Base-by-base conservation (phyloP, 1,284 basidiomycete species). In the Phellinidium pouzarii region DNA sequence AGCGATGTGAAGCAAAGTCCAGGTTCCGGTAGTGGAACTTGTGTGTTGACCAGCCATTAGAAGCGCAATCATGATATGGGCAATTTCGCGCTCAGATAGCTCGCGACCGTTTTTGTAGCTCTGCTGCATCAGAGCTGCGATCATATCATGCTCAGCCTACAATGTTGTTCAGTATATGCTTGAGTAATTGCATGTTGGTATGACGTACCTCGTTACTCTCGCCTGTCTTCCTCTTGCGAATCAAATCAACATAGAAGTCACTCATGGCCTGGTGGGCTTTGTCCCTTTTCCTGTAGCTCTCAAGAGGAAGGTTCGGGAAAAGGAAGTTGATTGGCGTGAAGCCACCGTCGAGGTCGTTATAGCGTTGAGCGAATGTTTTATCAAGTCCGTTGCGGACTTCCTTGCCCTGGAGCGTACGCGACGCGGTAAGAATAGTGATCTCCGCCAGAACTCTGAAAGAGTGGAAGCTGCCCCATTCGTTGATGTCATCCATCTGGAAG, bases 21-120 rank as follows among this genome's bases (percentile, higher is more conserved):
- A 99, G 3, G 91, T 85, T 22, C 84, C 83, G 8, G 92, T 91
- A 0, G 95, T 89, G 17, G 93, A 94, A 61, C 87, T 91, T 0
- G 96, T 99, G 72, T 99, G 96, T 71, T 99, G 96, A 23, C 96
- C 96, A 37, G 95, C 95, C 93, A 95, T 94, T 58, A 95, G 81
- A 44, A 94, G 77, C 19, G 92, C 91, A 61, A 94, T 94, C 87
- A 99, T 86, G 65, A 98, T 94, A 65, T 98, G 95, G 0, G 96
- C 93, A 58, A 99, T 88, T 68, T 98, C 94, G 59, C 90, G 84
- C 64, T 98, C 92, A 47, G 77, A 79, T 29, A 99, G 78, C 1
- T 76, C 66, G 38, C 80, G 76, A 45, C 96, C 96, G 64, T 85
- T 79, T 62, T 91, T 90, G 73, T 99, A 99, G 47, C 74, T 80